A percentile compares a stretch with the other conserved stretches of the same genome.
Evolutionary conservation across 495 filamentous ascomycete species (phyloP).

Genomic region (Hypomontagnella submonticulosa): DNA sequence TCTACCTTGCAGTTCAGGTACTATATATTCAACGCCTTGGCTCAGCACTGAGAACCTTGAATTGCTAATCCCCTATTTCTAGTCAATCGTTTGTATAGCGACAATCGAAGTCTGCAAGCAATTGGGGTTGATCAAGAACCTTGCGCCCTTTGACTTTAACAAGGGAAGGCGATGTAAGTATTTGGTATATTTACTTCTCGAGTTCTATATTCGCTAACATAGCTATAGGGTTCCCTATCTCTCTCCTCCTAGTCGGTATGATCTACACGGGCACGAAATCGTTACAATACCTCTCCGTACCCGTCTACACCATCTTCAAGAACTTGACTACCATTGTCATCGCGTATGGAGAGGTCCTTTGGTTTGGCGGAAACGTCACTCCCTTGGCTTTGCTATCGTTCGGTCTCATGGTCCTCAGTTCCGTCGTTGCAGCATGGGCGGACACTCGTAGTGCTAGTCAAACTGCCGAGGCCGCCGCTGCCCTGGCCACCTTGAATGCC

Average conservation of each 20-base stretch:
- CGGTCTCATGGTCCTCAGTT: conserved; percentile 96
- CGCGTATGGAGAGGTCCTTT: conserved; percentile 97
- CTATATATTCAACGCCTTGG: conserved; percentile 39
- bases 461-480: conserved; percentile 70
- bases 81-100: conserved; percentile 91
- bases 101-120: conserved; percentile 89
- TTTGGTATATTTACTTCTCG: not conserved
- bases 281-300: conserved; percentile 95
- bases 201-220: conserved; percentile 40
- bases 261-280: conserved; percentile 98
- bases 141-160: conserved; percentile 84
- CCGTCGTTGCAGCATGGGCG: conserved; percentile 95
- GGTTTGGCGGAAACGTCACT: conserved; percentile 96
- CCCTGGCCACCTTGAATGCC: conserved; percentile 90
- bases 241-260: conserved; percentile 96
- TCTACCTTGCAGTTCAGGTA: conserved; percentile 93
- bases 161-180: conserved; percentile 91
- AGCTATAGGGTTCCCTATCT: conserved; percentile 91
- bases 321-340: conserved; percentile 99
- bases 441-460: conserved; percentile 89
- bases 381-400: conserved; percentile 92
- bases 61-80: conserved; percentile 38
- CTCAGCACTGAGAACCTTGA: not conserved
- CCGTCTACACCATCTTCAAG: conserved; percentile 99
- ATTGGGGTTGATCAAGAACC: conserved; percentile 83